These are phyloP conservation scores for Nannizzia gypsea DNA, from an alignment of 2,329 filamentous ascomycete genomes.

Conservation along the genomic window DNA sequence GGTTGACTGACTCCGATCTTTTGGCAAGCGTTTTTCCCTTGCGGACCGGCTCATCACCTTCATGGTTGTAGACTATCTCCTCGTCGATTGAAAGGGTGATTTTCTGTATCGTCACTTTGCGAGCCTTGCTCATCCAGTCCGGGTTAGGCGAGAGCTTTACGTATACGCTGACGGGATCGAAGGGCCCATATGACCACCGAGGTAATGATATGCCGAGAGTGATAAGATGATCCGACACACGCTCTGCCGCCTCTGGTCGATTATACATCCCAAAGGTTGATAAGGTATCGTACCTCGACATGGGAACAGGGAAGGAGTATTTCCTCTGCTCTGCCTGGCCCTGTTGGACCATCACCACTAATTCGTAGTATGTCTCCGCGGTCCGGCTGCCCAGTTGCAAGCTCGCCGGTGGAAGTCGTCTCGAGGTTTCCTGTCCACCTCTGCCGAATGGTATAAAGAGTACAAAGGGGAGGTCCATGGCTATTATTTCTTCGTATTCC, in stretches of 20 bases:
- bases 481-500: constrained; percentile 77
- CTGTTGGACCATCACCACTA: constrained; percentile 92
- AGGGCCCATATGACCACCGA: constrained; percentile 89
- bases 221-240: constrained; percentile 78
- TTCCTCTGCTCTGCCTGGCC: constrained; percentile 77
- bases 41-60: constrained; percentile 85
- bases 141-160: constrained; percentile 87
- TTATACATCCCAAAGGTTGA: constrained; percentile 99
- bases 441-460: constrained; percentile 93
- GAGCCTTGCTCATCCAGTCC: constrained; percentile 82
- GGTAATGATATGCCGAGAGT: constrained; percentile 85
- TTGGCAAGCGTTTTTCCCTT: constrained; percentile 81
- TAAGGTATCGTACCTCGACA: constrained; percentile 87
- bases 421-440: constrained; percentile 77
- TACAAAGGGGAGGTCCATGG: constrained; percentile 95
- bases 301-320: constrained; percentile 79
- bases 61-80: constrained; percentile 96
- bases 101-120: constrained; percentile 83
- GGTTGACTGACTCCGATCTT: constrained; percentile 66
- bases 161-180: constrained; percentile 91
- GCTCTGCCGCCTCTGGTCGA: constrained; percentile 75
- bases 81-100: constrained; percentile 92
- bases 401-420: constrained; percentile 83
- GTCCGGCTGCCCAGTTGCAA: constrained; percentile 81
- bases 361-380: constrained; percentile 94